Evolutionary conservation across 352 stramenopile genomes (phyloP).

Genomic region (Pythium brachiatum): DNA sequence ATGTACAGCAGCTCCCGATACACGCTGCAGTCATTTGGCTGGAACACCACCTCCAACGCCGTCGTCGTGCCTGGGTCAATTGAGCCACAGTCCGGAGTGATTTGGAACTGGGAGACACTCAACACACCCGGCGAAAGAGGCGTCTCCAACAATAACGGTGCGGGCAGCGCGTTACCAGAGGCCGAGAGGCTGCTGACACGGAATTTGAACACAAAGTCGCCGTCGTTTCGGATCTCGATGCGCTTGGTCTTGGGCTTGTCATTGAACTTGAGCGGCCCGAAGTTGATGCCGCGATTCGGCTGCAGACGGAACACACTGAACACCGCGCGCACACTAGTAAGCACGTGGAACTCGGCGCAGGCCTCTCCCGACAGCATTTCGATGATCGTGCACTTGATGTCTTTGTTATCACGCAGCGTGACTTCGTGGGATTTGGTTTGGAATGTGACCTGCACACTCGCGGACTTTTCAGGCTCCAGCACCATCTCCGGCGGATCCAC

Average conservation of each 20-base stretch:
- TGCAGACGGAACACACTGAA: slow-evolving; percentile 88
- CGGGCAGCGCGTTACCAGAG: not conserved
- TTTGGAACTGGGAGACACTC: slow-evolving; percentile 71
- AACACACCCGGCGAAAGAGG: slow-evolving; percentile 36
- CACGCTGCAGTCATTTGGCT: slow-evolving; percentile 66
- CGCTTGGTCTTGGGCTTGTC: slow-evolving; percentile 67
- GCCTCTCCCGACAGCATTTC: slow-evolving; percentile 90
- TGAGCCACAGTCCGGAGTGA: slow-evolving; percentile 70
- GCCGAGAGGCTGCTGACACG: slow-evolving; percentile 30
- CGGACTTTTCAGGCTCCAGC: slow-evolving; percentile 67
- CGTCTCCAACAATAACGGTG: slow-evolving; percentile 39
- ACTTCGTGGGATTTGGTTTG: slow-evolving; percentile 69
- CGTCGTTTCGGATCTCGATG: slow-evolving; percentile 93
- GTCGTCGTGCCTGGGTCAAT: slow-evolving; percentile 84
- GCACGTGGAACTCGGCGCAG: slow-evolving; percentile 87
- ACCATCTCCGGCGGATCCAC: slow-evolving; percentile 78
- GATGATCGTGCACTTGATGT: slow-evolving; percentile 91
- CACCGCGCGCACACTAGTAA: slow-evolving; percentile 70
- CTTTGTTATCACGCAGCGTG: slow-evolving; percentile 86
- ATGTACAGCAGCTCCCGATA: slow-evolving; percentile 74
- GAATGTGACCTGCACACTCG: slow-evolving; percentile 80
- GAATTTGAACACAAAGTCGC: slow-evolving; percentile 92
- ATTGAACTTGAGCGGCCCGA: slow-evolving; percentile 91
- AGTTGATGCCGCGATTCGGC: slow-evolving; percentile 90
- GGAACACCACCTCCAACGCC: slow-evolving; percentile 76